Conservation (phyloP, 257 asterid species). For the Solanum virginianum region DNA sequence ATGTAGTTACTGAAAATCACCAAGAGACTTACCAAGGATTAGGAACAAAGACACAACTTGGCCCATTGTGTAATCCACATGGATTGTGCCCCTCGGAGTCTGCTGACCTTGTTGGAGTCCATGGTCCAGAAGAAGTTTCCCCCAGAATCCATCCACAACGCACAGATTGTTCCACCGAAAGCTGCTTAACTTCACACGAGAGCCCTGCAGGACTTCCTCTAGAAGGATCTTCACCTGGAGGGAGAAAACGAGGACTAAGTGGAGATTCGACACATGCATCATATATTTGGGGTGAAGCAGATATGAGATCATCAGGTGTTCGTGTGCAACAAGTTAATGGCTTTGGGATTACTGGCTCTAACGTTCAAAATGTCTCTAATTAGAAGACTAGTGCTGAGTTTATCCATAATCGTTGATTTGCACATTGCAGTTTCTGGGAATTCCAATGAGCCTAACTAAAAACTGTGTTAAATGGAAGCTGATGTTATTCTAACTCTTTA, state of each 20-base stretch:
- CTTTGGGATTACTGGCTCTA: constrained; percentile 19
- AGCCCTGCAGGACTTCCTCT: constrained; percentile 42
- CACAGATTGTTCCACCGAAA: constrained; percentile 55
- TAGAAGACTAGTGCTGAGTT: neutral
- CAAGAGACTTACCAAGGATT: constrained; percentile 28
- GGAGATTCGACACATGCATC: constrained; percentile 36
- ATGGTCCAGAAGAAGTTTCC: constrained; percentile 19
- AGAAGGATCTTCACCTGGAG: constrained; percentile 46
- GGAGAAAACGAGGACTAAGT: constrained; percentile 27
- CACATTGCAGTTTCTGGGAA: neutral
- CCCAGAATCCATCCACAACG: constrained; percentile 33
- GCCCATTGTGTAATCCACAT: constrained; percentile 10
- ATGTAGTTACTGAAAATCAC: constrained; percentile 18
- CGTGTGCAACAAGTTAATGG: constrained; percentile 23
- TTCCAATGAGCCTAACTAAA: neutral
- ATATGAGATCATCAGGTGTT: constrained; percentile 25
- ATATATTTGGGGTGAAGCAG: constrained; percentile 41
- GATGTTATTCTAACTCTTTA: neutral
- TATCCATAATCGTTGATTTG: neutral
- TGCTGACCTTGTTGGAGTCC: constrained; percentile 17
- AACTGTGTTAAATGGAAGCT: constrained; percentile 1
- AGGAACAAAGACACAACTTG: constrained; percentile 11
- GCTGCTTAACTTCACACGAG: constrained; percentile 76
- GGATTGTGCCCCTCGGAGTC: constrained; percentile 28
- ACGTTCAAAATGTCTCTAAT: neutral